A percentile compares a stretch with the other conserved stretches of the same genome.
Conservation (phyloP, 1,284 basidiomycete species). For the Cryptococcus floricola region DNA sequence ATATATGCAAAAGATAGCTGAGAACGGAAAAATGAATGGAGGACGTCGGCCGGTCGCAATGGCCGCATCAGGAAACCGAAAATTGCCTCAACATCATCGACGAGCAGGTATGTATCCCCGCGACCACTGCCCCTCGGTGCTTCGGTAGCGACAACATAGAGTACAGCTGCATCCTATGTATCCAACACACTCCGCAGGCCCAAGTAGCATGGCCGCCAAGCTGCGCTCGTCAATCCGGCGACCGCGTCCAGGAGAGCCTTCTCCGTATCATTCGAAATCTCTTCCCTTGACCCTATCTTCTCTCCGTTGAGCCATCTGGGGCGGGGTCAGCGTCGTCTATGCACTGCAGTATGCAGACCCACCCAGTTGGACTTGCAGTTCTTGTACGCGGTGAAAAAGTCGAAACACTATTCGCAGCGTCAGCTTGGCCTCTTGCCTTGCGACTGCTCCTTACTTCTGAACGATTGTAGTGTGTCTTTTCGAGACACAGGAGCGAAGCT, state of each 20-base stretch:
- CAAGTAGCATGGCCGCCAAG: no score
- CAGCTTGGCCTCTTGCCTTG: not conserved
- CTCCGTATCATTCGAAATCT: slow-evolving; percentile 6
- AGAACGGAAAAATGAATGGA: no score
- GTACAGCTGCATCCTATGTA: no score
- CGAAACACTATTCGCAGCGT: slow-evolving; percentile 36
- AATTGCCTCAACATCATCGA: no score
- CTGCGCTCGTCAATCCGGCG: no score
- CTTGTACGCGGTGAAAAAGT: slow-evolving; percentile 47
- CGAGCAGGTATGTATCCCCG: no score
- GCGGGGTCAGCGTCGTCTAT: not conserved
- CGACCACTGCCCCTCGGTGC: no score
- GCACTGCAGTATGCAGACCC: slow-evolving; percentile 8
- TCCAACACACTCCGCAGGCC: no score
- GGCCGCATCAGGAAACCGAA: no score
- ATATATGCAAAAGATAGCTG: not conserved
- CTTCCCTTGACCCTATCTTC: slow-evolving; percentile 20
- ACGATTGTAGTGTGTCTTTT: slow-evolving; percentile 47
- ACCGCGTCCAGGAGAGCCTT: no score
- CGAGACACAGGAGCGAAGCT: slow-evolving; percentile 46
- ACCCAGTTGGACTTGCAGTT: slow-evolving; percentile 50
- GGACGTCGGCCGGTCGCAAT: not conserved
- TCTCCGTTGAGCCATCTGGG: slow-evolving; percentile 31
- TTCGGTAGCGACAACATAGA: no score
- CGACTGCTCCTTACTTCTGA: slow-evolving; percentile 36